Evolutionary conservation across 768 basidiomycete species (phyloP), one percentile per base, ranked within the genome.

Genomic region (Rhizopogon sp.): DNA sequence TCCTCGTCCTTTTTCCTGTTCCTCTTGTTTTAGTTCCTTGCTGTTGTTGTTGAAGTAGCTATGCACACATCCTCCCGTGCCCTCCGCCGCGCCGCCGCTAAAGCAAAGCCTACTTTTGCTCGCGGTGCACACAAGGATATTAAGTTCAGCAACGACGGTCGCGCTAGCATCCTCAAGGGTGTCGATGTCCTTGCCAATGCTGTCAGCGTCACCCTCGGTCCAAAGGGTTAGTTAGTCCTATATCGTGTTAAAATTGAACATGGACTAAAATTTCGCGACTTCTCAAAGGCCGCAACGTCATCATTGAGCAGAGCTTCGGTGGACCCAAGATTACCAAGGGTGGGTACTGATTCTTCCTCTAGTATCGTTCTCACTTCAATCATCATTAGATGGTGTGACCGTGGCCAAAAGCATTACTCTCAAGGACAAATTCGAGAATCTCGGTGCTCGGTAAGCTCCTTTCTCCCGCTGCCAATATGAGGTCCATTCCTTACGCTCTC

Each of bases 341-440:
- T 90, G 55, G 50, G 80, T 72, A 10, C 28, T 43, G 33, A 25
- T n/a, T 22, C 4, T 35, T 49, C 31, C 39, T 46, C 40, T 25
- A 43, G 25, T 40, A 49, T 25, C 22, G 20, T 35, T 25, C 47
- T 46, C 29, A 39, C 50, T 28, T 20, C 52, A 17, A 3, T 54
- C n/a, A 25, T 14, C 54, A 54, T 6, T 52, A 92, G 93, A 98
- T 71, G 96, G 95, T 84, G 96, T 97, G 17, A 96, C 94, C 28
- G 96, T 98, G 39, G 96, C 96, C 56, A 99, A 98, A 79, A 78
- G 93, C 39, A 93, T 99, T 62, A 78, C 85, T 5, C 82, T 98
- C 64, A 86, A 98, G 76, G 93, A 98, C 84, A 97, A 95, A 74
- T 98, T 98, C 67, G 93, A 98, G 80, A 98, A 98, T 79, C 89